Evolutionary conservation across 495 filamentous ascomycete species (phyloP), one percentile per base, ranked within the genome.

Genomic region (Annulohypoxylon nitens): DNA sequence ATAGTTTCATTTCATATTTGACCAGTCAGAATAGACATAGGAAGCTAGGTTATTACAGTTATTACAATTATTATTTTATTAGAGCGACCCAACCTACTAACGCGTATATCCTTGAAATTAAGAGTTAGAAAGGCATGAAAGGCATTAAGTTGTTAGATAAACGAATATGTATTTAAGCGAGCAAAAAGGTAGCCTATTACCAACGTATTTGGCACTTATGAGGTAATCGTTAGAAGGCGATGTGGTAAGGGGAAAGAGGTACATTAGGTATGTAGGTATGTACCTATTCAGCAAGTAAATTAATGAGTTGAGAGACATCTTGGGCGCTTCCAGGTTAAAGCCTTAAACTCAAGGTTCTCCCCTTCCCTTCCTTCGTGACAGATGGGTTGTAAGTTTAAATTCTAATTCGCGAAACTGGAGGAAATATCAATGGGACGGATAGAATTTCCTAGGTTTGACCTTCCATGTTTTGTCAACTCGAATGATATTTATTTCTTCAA

Each of bases 101-200:
- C 25, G 23, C 25, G 50, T 54, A 53, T 53, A 45, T 23, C 50
- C 12, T 54, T 54, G 25, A 30, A 20, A 54, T n/a, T 54, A n/a
- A 30, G 23, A 26, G 50, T 54, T 33, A 54, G 12, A 33, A 30
- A 30, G 30, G 5, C 5, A 30, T 6, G 3, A 14, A 33, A 33
- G 25, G 11, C 11, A 33, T 33, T 54, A 10, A 14, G 16, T 54
- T 14, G 23, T 41, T 48, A 39, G 39, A 57, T 34, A 50, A n/a
- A 36, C 8, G 9, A 54, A 61, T 60, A 60, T 26, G 36, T 20
- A 43, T 43, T 25, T 41, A 60, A 43, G 18, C 37, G 30, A n/a
- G 10, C 43, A 8, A 37, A 20, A 20, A 60, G n/a, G 57, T 60
- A 60, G 57, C 57, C 57, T 60, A 60, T 60, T 60, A 60, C 36